Evolutionary conservation across 2,329 filamentous ascomycete genomes (phyloP).

Genomic region (Aspergillus chevalieri): DNA sequence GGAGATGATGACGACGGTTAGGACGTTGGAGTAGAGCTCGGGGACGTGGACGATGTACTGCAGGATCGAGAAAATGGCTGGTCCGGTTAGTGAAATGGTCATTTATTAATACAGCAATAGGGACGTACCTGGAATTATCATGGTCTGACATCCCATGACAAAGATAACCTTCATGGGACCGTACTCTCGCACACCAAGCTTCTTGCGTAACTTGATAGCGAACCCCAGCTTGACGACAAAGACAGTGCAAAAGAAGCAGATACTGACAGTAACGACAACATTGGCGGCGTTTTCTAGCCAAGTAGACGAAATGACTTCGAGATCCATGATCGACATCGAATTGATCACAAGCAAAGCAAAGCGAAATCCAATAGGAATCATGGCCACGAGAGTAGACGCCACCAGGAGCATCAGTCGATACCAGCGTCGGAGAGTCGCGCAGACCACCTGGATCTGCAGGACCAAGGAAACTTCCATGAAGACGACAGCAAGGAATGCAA

Average conservation of each 20-base stretch:
- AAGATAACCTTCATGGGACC: conserved; percentile 62
- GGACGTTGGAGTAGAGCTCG: conserved; percentile 50
- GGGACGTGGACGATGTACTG: conserved; percentile 48
- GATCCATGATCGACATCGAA: conserved; percentile 32
- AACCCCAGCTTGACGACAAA: conserved; percentile 57
- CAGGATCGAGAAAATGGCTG: conserved; percentile 57
- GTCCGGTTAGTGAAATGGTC: conserved; percentile 10
- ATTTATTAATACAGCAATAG: neutral
- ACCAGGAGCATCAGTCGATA: conserved; percentile 43
- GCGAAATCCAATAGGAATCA: conserved; percentile 50
- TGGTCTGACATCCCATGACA: conserved; percentile 61
- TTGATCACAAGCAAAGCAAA: conserved; percentile 49
- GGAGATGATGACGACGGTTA: conserved; percentile 56
- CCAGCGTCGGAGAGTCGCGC: conserved; percentile 42
- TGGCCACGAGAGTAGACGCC: conserved; percentile 44
- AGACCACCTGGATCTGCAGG: conserved; percentile 59
- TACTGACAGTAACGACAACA: conserved; percentile 50
- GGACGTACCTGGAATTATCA: conserved; percentile 55
- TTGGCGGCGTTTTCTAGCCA: conserved; percentile 43
- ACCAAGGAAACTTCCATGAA: conserved; percentile 55
- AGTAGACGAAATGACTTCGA: conserved; percentile 22
- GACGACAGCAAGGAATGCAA: conserved; percentile 49
- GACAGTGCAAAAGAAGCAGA: conserved; percentile 57
- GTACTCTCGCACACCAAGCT: conserved; percentile 54
- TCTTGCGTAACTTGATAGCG: conserved; percentile 51